Conservation (phyloP, 139 green algal species). For the Haematococcus lacustris region DNA sequence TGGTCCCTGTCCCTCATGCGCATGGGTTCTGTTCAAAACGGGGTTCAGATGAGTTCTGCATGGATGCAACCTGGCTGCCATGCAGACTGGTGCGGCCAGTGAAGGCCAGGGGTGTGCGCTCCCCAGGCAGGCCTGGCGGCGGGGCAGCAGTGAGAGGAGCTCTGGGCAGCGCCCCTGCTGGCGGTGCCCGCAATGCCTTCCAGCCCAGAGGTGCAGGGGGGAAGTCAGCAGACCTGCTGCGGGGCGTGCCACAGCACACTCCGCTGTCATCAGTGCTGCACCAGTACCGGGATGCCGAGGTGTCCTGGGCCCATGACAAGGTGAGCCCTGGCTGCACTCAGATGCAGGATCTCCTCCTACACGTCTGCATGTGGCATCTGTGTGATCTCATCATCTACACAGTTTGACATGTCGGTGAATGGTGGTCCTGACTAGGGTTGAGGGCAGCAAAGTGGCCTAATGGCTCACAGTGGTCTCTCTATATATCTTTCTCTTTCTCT, state of each 20-base stretch:
- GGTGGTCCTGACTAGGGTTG: too few species aligned
- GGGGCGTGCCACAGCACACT: conserved; percentile 22
- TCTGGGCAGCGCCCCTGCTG: background rate
- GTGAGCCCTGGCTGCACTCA: conserved; percentile 15
- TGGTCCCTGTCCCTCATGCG: too few species aligned
- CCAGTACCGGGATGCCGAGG: conserved; percentile 56
- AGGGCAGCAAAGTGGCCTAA: too few species aligned
- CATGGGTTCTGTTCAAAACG: too few species aligned
- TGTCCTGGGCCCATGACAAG: conserved; percentile 55
- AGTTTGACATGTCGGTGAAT: too few species aligned
- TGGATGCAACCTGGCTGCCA: too few species aligned
- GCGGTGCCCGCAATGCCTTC: too few species aligned
- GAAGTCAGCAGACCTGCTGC: conserved; percentile 1
- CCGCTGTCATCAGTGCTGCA: conserved; percentile 46
- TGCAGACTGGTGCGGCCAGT: background rate
- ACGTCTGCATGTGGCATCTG: background rate
- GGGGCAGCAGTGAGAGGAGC: background rate
- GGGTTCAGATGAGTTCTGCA: too few species aligned
- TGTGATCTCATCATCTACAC: background rate
- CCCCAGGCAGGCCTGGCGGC: background rate
- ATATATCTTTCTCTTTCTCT: too few species aligned
- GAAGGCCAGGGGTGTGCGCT: background rate
- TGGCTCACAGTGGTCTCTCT: too few species aligned
- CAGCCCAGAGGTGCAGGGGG: background rate
- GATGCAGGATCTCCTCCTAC: too few species aligned